Base-by-base conservation (phyloP, 345 rosid genomes). In the Lepidium didymum region DNA sequence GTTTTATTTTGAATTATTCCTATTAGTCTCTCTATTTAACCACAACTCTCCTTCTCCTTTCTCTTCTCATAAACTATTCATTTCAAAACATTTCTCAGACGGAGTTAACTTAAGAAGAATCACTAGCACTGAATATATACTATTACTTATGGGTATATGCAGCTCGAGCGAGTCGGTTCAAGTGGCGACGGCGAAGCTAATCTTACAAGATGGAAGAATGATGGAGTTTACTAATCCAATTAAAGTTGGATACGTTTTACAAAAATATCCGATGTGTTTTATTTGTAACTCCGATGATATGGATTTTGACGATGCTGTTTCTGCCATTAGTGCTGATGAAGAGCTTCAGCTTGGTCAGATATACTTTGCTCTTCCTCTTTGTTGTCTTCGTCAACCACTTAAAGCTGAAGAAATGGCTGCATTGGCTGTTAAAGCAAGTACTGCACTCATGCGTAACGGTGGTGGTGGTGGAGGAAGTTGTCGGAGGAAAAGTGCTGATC, bases 371-470 rank as follows among this genome's bases (percentile, higher is more conserved):
- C 69, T 94, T 56, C 97, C 97, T 4, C 62, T 91, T 69, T 79
- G 62, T 56, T 64, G 87, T 74, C 73, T 94, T 49, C 79, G 75
- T 51, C 86, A 74, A 52, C 93, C 90, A 4, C 79, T 94, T 27
- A 87, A 80, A 46, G 80, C 93, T 0, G 90, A 89, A 62, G 92
- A 94, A 62, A 91, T 94, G 99, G 99, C 99, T 12, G 92, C 99
- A 76, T 82, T 94, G 80, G 99, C 99, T 0, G 97, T 94, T 13
- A 91, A 86, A 79, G 99, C 99, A 8, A 94, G 93, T 84, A 74
- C 93, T 2, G 99, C 99, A 4, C 74, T 94, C 40, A 75, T 68
- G 78, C n/a, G 78, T 36, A 43, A 43, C 3, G 68, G 67, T 4
- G 56, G 75, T 16, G 46, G 69, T 2, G 68, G 67, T 4, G 56